Percentiles rank a stretch among this genome's conserved stretches.
phyloP scores from a whole-genome alignment of 2,329 filamentous ascomycete species.

The Alternaria metachromatica region DNA sequence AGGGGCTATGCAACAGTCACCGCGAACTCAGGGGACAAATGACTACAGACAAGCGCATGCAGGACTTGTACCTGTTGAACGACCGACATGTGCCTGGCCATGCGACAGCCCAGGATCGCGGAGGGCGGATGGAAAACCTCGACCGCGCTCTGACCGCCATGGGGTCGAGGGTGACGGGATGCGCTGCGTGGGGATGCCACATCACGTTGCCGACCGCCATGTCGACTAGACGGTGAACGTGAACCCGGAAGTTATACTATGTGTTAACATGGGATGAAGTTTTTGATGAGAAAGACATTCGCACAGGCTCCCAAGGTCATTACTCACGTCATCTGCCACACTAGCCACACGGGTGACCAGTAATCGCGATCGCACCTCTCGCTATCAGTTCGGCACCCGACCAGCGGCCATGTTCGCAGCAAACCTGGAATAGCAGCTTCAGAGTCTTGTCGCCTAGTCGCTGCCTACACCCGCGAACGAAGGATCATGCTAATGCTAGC shows the following conservation, averaged over 20 bases:
- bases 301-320: not conserved
- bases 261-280: not conserved
- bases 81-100: conserved; percentile 6
- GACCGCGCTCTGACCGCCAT: conserved; percentile 17
- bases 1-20: conserved; percentile 8
- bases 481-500: conserved; percentile 1
- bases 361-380: not conserved
- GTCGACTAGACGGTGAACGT: conserved; percentile 7
- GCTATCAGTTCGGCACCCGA: not conserved
- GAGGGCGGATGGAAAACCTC: conserved; percentile 14
- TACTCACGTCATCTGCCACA: conserved; percentile 4
- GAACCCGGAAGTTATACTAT: not conserved
- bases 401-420: conserved; percentile 4
- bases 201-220: conserved; percentile 17
- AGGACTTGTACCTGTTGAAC: not conserved
- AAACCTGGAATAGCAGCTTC: not conserved
- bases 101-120: conserved; percentile 9
- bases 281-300: not conserved
- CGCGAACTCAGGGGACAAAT: not conserved
- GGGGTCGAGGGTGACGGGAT: conserved; percentile 11
- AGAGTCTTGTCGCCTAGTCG: not conserved
- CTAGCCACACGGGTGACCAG: not conserved
- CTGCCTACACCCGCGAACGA: not conserved
- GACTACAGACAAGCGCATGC: conserved; percentile 11
- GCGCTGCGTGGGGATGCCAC: conserved; percentile 15